Base-by-base conservation (phyloP, 352 stramenopile genomes). In the Achlya hypogyna region DNA sequence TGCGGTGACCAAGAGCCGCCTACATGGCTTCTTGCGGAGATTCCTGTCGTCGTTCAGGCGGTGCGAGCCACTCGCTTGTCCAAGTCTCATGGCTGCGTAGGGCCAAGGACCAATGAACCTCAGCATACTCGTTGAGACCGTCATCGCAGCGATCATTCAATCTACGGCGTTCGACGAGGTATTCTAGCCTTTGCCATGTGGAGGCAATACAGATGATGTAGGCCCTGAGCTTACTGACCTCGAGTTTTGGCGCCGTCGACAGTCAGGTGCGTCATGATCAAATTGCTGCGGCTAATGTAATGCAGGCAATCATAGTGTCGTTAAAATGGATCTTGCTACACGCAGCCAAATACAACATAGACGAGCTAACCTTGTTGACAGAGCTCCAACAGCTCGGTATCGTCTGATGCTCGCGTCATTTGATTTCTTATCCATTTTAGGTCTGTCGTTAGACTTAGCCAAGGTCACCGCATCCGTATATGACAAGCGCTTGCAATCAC, bases 321-420 rank as follows among this genome's bases (percentile, higher is more conserved):
- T 27, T 65, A 5, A 65, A 65, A 29, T 65, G 58, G 58, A 65
- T 65, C 22, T 8, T 65, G 6, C 12, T 65, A 12, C 58, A 65
- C n/a, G 58, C 58, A 9, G 1, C 58, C 31, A 65, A 65, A 29
- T 65, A 65, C 58, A 45, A 65, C 45, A 25, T 65, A 18, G 27
- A 53, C 14, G 58, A 53, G 29, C 5, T 22, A 14, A 38, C 22
- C 6, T 29, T 65, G 5, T 14, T 40, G 6, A 25, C 58, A 31
- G 58, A 65, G 23, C 27, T 65, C 20, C 58, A 53, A n/a, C 58
- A 65, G 23, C 31, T 65, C 14, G 58, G 58, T 65, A 65, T 18
- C 25, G 18, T 62, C 35, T 0, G 20, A 22, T 31, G 14, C n/a
- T 51, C 9, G n/a, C 25, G 22, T 16, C 8, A 43, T 9, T 23